phyloP scores from a whole-genome alignment of 495 filamentous ascomycete species.

The Tirmania nivea region DNA sequence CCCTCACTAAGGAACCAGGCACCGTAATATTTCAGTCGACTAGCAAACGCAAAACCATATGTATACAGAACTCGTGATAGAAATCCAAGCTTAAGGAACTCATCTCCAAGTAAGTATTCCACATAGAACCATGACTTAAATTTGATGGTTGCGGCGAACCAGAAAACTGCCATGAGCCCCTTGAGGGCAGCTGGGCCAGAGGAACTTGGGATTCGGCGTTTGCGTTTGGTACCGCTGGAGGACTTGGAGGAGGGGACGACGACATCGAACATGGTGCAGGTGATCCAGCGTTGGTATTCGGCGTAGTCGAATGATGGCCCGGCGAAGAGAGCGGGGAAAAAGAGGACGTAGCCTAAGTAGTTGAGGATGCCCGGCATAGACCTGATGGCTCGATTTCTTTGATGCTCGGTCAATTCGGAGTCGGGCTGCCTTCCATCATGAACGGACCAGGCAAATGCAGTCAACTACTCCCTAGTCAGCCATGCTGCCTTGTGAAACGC shows the following conservation, averaged over 20 bases:
- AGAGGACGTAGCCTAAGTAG: conserved; percentile 74
- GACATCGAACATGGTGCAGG: conserved; percentile 81
- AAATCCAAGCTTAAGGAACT: conserved; percentile 44
- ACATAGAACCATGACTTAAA: conserved; percentile 43
- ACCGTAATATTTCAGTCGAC: conserved; percentile 82
- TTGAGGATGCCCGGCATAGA: conserved; percentile 55
- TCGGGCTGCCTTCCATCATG: conserved; percentile 67
- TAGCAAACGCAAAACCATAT: conserved; percentile 59
- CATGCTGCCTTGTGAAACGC: neutral
- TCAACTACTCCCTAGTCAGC: conserved; percentile 28
- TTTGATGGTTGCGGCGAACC: conserved; percentile 62
- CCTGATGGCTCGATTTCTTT: conserved; percentile 58
- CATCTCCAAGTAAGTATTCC: conserved; percentile 35
- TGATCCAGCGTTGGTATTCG: conserved; percentile 80
- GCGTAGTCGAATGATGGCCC: conserved; percentile 87
- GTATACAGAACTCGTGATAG: conserved; percentile 49
- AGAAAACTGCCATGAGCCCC: conserved; percentile 43
- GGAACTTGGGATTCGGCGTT: conserved; percentile 85
- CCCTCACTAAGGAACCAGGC: conserved; percentile 88
- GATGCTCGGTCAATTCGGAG: conserved; percentile 53
- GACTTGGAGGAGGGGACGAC: conserved; percentile 28
- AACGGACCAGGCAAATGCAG: conserved; percentile 91
- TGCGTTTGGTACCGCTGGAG: conserved; percentile 48
- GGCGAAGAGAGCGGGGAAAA: conserved; percentile 73
- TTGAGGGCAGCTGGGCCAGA: conserved; percentile 68